Conservation (phyloP, 1,284 basidiomycete genomes). For the Tetrapyrgos nigripes region DNA sequence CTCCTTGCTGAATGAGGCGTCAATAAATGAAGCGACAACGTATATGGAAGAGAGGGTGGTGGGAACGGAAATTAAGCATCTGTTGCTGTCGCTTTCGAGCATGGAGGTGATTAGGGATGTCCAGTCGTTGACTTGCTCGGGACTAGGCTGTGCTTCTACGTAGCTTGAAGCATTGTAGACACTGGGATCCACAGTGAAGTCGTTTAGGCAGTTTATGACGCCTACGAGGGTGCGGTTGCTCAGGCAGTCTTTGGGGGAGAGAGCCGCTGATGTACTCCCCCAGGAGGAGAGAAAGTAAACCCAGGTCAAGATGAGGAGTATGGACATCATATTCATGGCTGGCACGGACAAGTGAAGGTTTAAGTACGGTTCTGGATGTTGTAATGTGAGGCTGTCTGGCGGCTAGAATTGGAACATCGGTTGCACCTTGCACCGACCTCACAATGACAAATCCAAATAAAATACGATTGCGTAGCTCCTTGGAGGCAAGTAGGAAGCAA, state of each 20-base stretch:
- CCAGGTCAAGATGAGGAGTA: constrained; percentile 1
- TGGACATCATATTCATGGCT: not conserved
- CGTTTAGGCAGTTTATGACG: constrained; percentile 5
- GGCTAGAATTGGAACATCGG: no score
- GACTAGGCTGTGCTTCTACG: constrained; percentile 3
- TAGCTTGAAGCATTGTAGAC: constrained; percentile 4
- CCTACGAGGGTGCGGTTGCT: not conserved
- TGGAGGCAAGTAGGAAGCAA: no score
- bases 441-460: no score
- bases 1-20: not conserved
- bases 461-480: no score
- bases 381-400: not conserved
- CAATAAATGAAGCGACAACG: not conserved
- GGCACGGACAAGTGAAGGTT: not conserved
- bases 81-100: not conserved
- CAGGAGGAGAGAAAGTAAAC: not conserved
- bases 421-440: no score
- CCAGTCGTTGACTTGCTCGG: not conserved
- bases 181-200: constrained; percentile 4
- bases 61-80: not conserved
- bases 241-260: constrained; percentile 10
- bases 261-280: not conserved
- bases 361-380: not conserved
- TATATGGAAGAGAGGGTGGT: not conserved
- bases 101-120: constrained; percentile 3